Conservation (phyloP, 1,284 basidiomycete species). For the Gomphus sp. region DNA sequence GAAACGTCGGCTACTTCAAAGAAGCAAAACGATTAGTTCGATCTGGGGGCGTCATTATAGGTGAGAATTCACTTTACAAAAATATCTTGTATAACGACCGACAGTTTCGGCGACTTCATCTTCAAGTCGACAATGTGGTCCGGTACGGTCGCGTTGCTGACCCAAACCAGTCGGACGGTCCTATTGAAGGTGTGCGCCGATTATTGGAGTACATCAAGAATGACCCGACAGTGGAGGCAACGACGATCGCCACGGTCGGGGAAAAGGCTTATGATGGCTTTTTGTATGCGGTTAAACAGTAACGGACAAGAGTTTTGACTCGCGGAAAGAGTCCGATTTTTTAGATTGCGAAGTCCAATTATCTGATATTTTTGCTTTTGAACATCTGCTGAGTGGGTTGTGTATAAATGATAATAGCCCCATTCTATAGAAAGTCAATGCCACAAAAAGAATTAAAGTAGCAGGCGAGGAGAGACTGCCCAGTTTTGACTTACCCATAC, state of each 20-base stretch:
- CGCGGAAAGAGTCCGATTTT: too few species aligned
- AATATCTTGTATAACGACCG: too few species aligned
- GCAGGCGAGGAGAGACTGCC: too few species aligned
- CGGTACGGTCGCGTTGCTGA: conserved; percentile 39
- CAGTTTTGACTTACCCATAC: conserved; percentile 59
- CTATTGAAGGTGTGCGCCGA: conserved; percentile 37
- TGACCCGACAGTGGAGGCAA: conserved; percentile 49
- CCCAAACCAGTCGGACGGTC: conserved; percentile 24
- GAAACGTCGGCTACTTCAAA: background rate
- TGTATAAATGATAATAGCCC: too few species aligned
- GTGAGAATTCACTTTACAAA: background rate
- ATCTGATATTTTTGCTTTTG: too few species aligned
- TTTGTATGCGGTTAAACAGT: conserved; percentile 30
- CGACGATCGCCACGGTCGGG: conserved; percentile 49
- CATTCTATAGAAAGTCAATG: too few species aligned
- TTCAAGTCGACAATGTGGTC: conserved; percentile 27
- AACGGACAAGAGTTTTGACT: too few species aligned
- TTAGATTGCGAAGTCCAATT: too few species aligned
- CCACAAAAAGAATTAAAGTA: too few species aligned
- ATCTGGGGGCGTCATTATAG: background rate
- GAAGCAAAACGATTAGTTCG: background rate
- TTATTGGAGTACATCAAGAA: conserved; percentile 39
- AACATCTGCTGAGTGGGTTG: too few species aligned
- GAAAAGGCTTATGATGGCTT: conserved; percentile 59
- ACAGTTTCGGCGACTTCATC: background rate